phyloP scores from a whole-genome alignment of 805 yeast genomes.

The fission yeast (Schizosaccharomyces pombe) region DNA sequence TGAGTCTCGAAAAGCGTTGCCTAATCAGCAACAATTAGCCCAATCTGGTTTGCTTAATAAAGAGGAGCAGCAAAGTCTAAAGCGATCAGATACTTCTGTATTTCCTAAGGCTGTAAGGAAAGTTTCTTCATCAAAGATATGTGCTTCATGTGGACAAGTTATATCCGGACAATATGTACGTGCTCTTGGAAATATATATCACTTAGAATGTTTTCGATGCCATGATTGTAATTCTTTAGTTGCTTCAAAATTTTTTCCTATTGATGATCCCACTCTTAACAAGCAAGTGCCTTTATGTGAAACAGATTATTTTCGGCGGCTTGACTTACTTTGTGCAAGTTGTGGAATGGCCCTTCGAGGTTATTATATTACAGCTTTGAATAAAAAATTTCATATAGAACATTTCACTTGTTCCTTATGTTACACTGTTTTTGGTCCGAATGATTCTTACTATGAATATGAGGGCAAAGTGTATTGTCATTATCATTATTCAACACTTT shows the following conservation, averaged over 20 bases:
- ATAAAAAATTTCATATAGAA: slow-evolving; percentile 76
- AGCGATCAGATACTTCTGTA: background rate
- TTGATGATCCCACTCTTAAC: slow-evolving; percentile 24
- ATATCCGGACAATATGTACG: slow-evolving; percentile 6
- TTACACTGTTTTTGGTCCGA: slow-evolving; percentile 62
- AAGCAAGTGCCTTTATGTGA: slow-evolving; percentile 57
- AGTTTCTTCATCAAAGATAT: background rate
- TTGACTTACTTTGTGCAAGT: slow-evolving; percentile 62
- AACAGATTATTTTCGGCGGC: slow-evolving; percentile 67
- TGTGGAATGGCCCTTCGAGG: slow-evolving; percentile 77
- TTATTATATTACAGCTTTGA: slow-evolving; percentile 80
- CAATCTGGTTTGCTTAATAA: background rate
- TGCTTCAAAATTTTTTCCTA: slow-evolving; percentile 72
- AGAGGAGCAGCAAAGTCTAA: background rate
- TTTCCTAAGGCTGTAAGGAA: background rate
- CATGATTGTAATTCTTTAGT: slow-evolving; percentile 59
- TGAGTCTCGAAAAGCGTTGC: background rate
- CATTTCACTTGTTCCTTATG: slow-evolving; percentile 86
- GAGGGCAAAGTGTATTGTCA: slow-evolving; percentile 68
- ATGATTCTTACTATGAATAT: slow-evolving; percentile 81
- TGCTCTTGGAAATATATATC: slow-evolving; percentile 8
- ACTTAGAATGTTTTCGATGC: slow-evolving; percentile 10
- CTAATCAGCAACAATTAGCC: background rate
- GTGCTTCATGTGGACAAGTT: background rate
- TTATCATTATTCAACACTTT: slow-evolving; percentile 65